Evolutionary conservation across 148 eudicot species (phyloP), one percentile per base, ranked within the genome.

Genomic region (Cornus suecica): DNA sequence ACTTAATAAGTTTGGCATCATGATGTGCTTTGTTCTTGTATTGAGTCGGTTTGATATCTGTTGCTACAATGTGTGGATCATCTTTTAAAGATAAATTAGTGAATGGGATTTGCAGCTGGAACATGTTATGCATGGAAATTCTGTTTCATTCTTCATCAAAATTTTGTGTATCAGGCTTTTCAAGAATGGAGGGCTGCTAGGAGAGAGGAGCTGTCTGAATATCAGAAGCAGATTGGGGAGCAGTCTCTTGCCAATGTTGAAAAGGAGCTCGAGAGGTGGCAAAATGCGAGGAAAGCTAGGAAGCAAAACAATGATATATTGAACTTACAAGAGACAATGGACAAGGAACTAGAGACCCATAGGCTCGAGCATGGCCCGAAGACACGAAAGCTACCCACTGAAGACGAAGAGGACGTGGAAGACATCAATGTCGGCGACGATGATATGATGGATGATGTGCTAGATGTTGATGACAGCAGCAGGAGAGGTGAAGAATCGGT

Each of bases 391-490:
- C 89, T 94, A 29, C 90, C 92, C 4, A 83, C 85, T 30, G 98
- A 94, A 64, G 99, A 94, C 54, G 99, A 94, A 51, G 98, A 94
- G n/a, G 97, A 93, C 70, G 97, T 94, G 48, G 99, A 94, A 83
- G 99, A 94, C 78, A 94, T 94, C 64, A 94, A 89, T 66, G 92
- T 82, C 30, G 96, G 83, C 10, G 98, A 94, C 80, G 99, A 94
- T 69, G 97, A 94, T 72, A 83, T 92, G 86, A 80, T 94, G 90
- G 99, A 92, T 80, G 99, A 94, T 75, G 94, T 94, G 80, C 90
- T 92, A 30, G 93, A 77, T 24, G 97, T 90, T 70, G 97, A 88
- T 41, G 94, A 91, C 69, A 91, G 72, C 54, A 48, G 54, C 69
- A 68, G 84, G 27, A 88, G 88, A 81, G 91, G 48, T 22, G 94